phyloP scores from a whole-genome alignment of 495 filamentous ascomycete species.

The Aspergillus bridgeri region DNA sequence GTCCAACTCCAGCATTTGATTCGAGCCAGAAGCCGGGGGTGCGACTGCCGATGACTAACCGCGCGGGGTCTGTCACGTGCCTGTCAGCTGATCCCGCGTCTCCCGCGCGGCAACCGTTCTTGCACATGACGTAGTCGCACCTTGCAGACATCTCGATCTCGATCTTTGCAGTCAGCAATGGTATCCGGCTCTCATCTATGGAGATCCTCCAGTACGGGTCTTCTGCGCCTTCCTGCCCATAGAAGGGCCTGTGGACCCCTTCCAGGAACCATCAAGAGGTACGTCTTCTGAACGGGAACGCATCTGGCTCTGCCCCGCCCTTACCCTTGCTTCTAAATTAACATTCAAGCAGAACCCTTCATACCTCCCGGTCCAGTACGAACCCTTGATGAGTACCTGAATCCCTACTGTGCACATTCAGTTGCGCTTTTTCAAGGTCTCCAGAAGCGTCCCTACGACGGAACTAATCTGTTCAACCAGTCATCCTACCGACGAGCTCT shows the following conservation, averaged over 20 bases:
- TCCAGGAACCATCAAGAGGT: constrained; percentile 11
- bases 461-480: not conserved
- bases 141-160: not conserved
- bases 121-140: constrained; percentile 17
- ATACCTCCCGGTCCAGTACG: constrained; percentile 6
- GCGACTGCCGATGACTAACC: not conserved
- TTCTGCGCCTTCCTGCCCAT: not conserved
- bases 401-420: not conserved
- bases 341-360: constrained; percentile 7
- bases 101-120: not conserved
- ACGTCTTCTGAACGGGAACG: constrained; percentile 1
- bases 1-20: constrained; percentile 1
- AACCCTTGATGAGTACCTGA: not conserved
- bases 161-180: not conserved
- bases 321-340: not conserved
- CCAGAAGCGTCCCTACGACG: too few species aligned
- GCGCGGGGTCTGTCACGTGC: not conserved
- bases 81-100: constrained; percentile 15
- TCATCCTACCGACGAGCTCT: not conserved
- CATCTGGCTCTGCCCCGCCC: not conserved
- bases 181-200: not conserved
- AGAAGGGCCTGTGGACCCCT: not conserved
- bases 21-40: not conserved
- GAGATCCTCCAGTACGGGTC: not conserved
- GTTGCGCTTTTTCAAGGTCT: too few species aligned